phyloP scores from a whole-genome alignment of 768 basidiomycete genomes.

The Boletus barrowsii region DNA sequence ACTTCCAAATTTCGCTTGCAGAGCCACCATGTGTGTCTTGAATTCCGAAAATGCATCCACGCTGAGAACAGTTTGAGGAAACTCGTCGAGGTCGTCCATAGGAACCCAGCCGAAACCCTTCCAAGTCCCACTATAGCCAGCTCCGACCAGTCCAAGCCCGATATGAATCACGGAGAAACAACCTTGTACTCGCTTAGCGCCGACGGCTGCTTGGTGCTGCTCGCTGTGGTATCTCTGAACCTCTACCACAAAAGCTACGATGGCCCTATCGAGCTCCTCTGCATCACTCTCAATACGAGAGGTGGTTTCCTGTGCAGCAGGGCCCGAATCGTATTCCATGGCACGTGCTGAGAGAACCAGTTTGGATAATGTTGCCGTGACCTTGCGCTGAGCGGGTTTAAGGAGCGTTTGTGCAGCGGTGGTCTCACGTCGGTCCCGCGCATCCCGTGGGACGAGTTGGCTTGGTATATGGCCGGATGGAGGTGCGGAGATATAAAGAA shows the following conservation, averaged over 20 bases:
- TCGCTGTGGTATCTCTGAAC: slow-evolving; percentile 56
- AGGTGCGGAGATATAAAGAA: slow-evolving; percentile 65
- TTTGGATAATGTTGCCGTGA: slow-evolving; percentile 86
- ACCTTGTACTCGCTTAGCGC: slow-evolving; percentile 56
- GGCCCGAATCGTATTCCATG: slow-evolving; percentile 75
- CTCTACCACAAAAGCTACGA: slow-evolving; percentile 64
- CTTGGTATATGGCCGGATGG: slow-evolving; percentile 60
- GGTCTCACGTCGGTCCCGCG: slow-evolving; percentile 42
- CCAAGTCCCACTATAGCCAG: slow-evolving; percentile 74
- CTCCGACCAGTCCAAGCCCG: slow-evolving; percentile 78
- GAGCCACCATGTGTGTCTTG: slow-evolving; percentile 40
- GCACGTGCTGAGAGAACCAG: slow-evolving; percentile 90
- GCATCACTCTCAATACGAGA: slow-evolving; percentile 74
- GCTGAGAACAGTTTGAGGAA: slow-evolving; percentile 46
- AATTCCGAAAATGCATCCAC: slow-evolving; percentile 55
- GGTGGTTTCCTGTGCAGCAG: slow-evolving; percentile 57
- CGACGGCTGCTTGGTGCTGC: slow-evolving; percentile 19
- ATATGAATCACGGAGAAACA: slow-evolving; percentile 60
- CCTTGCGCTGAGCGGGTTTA: slow-evolving; percentile 79
- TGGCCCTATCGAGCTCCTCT: slow-evolving; percentile 69
- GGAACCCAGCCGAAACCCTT: slow-evolving; percentile 83
- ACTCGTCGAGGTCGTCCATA: slow-evolving; percentile 45
- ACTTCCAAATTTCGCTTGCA: slow-evolving; percentile 50
- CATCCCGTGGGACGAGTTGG: slow-evolving; percentile 49
- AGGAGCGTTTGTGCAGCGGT: slow-evolving; percentile 55